Conservation (phyloP, 2,329 filamentous ascomycete genomes). For the Lithohypha guttulata region DNA sequence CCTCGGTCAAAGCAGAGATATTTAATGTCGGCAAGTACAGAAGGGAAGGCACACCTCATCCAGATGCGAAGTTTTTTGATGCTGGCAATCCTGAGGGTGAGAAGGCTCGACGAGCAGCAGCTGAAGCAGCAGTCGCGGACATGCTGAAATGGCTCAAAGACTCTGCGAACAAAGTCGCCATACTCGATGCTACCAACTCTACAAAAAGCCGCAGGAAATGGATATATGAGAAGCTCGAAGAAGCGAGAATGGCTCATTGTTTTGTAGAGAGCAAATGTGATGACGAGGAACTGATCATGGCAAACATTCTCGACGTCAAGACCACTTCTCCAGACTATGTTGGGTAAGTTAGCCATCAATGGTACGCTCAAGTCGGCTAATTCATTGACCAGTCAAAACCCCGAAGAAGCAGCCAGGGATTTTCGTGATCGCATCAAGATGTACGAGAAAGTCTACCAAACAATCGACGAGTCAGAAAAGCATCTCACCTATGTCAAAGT, state of each 20-base stretch:
- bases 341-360: too few relatives aligned
- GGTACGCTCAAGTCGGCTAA: neutral
- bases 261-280: conserved; percentile 98
- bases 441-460: conserved; percentile 95
- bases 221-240: conserved; percentile 71
- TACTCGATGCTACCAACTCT: conserved; percentile 93
- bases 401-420: conserved; percentile 78
- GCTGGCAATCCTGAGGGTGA: conserved; percentile 82
- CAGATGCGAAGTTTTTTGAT: conserved; percentile 91
- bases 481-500: conserved; percentile 93
- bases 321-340: conserved; percentile 90
- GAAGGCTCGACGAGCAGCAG: conserved; percentile 73
- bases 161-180: conserved; percentile 71
- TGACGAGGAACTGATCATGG: conserved; percentile 91
- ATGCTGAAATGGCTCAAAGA: conserved; percentile 88
- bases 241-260: conserved; percentile 69
- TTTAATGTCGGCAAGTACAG: conserved; percentile 98
- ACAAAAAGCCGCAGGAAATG: conserved; percentile 81
- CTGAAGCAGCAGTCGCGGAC: conserved; percentile 81
- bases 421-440: conserved; percentile 91
- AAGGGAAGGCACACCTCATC: conserved; percentile 77
- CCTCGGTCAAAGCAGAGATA: conserved; percentile 82
- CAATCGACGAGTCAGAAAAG: conserved; percentile 78
- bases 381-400: conserved; percentile 59
- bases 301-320: conserved; percentile 96